Base-by-base conservation (phyloP, 441 rosid genomes). In the Brassica hybrid region DNA sequence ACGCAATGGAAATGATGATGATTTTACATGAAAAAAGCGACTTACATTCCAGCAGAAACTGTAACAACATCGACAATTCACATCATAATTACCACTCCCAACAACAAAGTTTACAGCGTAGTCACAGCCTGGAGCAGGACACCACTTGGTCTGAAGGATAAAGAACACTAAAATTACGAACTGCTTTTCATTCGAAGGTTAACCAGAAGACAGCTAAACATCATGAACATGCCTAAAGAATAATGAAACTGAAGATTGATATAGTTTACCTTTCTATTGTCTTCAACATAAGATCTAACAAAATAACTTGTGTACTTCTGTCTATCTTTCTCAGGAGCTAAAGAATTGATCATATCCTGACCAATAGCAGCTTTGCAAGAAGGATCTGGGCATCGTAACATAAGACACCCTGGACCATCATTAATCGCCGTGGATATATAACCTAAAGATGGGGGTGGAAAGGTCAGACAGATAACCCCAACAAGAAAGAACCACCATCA, bases 41-140 rank as follows among this genome's bases (percentile, higher is more conserved):
- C 93, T 84, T 81, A 91, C 96, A 71, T 85, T 91, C 95, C 96
- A 91, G 83, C 96, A 91, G 81, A 90, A 90, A 85, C 84, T 84
- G 77, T 85, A 84, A 14, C 86, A 81, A 80, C 92, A 90, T 21
- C 72, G 87, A 80, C 94, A 90, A 60, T 82, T 77, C 68, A 88
- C 90, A 79, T 90, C 91, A 71, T 82, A 88, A 79, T 78, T 87
- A 81, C 88, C 94, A 85, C 90, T 75, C 30, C 94, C 94, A 69
- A 85, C 73, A 76, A 78, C 77, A 83, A 86, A 90, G 68, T 90
- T 89, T 77, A 90, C 90, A 60, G 92, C 94, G 18, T 83, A 90
- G 76, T 90, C 91, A 76, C 94, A 88, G 23, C 92, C 94, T 50
- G 92, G 94, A 65, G 94, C 94, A 18, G 95, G 95, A 80, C 95